A percentile compares a stretch with the other conserved stretches of the same genome.
Conservation (phyloP, 73 alveolate species). For the Uronychia binucleata region DNA sequence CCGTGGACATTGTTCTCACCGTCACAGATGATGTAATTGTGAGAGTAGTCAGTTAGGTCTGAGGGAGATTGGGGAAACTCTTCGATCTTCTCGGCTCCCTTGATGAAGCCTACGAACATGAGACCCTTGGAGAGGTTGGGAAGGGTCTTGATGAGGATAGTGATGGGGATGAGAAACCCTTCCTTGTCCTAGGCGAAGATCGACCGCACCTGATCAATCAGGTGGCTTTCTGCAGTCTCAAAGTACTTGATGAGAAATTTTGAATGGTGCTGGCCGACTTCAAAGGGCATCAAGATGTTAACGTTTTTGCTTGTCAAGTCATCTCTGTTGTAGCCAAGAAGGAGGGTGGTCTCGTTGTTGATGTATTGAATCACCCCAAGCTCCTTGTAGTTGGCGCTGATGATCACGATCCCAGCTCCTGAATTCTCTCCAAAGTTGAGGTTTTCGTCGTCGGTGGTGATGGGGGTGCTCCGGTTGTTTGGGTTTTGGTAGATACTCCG, state of each 20-base stretch:
- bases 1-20: neutral
- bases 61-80: neutral
- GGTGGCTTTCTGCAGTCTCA: neutral
- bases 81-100: neutral
- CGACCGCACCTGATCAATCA: neutral
- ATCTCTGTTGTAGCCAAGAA: neutral
- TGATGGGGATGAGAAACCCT: slow-evolving; percentile 1
- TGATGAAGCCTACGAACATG: neutral
- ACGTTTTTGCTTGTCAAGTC: slow-evolving; percentile 1
- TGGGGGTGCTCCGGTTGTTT: neutral
- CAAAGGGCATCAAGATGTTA: neutral
- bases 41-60: neutral
- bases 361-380: neutral
- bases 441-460: neutral
- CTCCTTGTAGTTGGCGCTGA: neutral
- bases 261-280: neutral
- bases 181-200: neutral
- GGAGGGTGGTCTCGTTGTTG: neutral
- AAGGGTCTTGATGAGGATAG: neutral
- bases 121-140: neutral
- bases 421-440: slow-evolving; percentile 14
- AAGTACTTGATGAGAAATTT: slow-evolving; percentile 4
- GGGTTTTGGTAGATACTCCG: neutral
- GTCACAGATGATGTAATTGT: neutral
- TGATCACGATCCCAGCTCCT: slow-evolving; percentile 8